Conservation (phyloP, 495 filamentous ascomycete genomes). For the Clohesyomyces aquaticus region DNA sequence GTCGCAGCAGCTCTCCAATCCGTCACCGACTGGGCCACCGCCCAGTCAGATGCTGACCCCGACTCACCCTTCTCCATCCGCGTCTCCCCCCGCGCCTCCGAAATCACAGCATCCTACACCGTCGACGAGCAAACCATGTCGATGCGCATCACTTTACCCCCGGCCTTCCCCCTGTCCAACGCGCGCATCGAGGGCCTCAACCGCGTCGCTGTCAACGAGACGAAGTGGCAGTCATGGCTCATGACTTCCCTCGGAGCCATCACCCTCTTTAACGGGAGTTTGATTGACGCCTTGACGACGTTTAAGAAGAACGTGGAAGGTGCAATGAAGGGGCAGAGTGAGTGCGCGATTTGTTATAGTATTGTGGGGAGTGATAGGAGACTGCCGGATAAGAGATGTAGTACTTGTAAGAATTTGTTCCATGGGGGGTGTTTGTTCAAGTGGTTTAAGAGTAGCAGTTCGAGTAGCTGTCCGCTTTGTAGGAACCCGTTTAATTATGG, state of each 20-base stretch:
- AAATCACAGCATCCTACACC: conserved; percentile 79
- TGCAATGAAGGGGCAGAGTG: conserved; percentile 86
- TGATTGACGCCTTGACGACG: conserved; percentile 80
- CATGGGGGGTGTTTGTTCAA: conserved; percentile 87
- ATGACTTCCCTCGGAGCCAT: conserved; percentile 87
- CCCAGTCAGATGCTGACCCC: conserved; percentile 58
- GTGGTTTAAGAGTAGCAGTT: conserved; percentile 94
- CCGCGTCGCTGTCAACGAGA: conserved; percentile 82
- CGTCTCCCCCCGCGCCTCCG: conserved; percentile 66
- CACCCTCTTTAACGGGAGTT: conserved; percentile 82
- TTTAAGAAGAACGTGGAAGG: conserved; percentile 84
- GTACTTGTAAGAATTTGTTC: conserved; percentile 93
- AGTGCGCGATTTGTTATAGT: conserved; percentile 97
- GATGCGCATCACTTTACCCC: conserved; percentile 76
- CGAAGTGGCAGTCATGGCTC: conserved; percentile 87
- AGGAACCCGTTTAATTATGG: conserved; percentile 77
- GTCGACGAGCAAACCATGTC: conserved; percentile 84
- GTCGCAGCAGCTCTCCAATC: conserved; percentile 70
- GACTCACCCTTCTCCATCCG: conserved; percentile 74
- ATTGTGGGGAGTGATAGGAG: conserved; percentile 85
- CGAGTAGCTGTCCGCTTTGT: conserved; percentile 87
- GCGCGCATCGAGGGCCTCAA: conserved; percentile 77
- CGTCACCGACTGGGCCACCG: conserved; percentile 69
- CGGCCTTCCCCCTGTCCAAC: conserved; percentile 75
- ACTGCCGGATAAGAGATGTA: conserved; percentile 86